Percentiles rank a stretch among this genome's conserved stretches.
Evolutionary conservation across 805 yeast genomes (phyloP).

Genomic region (Candida argentea): DNA sequence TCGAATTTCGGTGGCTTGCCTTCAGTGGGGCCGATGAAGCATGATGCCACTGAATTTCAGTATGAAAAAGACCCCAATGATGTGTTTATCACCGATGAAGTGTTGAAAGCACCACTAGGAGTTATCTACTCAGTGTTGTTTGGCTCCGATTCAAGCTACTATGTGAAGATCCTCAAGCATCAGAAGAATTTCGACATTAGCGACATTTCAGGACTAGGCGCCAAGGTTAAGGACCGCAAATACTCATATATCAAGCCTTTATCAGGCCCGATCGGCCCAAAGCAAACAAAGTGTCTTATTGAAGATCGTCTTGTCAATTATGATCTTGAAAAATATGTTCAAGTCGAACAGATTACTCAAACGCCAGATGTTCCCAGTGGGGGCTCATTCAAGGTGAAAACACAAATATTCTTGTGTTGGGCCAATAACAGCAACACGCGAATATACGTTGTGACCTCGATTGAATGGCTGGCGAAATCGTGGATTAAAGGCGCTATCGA

Average conservation of each 20-base stretch:
- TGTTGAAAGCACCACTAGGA: slow-evolving; percentile 67
- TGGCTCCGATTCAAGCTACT: slow-evolving; percentile 42
- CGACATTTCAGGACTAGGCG: slow-evolving; percentile 23
- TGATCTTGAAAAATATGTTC: slow-evolving; percentile 44
- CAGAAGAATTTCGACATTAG: slow-evolving; percentile 17
- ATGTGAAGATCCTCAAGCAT: slow-evolving; percentile 26
- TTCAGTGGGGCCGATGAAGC: slow-evolving; percentile 57
- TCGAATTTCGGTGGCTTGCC: slow-evolving; percentile 24
- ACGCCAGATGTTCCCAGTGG: slow-evolving; percentile 98
- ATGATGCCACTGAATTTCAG: slow-evolving; percentile 44
- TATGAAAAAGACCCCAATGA: slow-evolving; percentile 40
- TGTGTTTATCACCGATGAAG: slow-evolving; percentile 43
- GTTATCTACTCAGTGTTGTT: slow-evolving; percentile 59
- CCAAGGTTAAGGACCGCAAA: slow-evolving; percentile 34
- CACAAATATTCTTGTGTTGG: slow-evolving; percentile 72
- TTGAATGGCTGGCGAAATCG: slow-evolving; percentile 85
- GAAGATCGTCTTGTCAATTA: slow-evolving; percentile 40
- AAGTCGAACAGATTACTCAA: slow-evolving; percentile 50
- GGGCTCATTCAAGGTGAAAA: slow-evolving; percentile 61
- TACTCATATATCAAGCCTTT: slow-evolving; percentile 68
- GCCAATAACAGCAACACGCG: slow-evolving; percentile 49
- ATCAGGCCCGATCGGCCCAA: slow-evolving; percentile 83
- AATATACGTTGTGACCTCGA: slow-evolving; percentile 55
- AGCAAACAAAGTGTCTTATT: slow-evolving; percentile 68
- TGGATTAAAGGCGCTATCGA: slow-evolving; percentile 91